Percentiles rank a stretch among this genome's conserved stretches.
phyloP scores from a whole-genome alignment of 352 stramenopile genomes.

The Phytophthora chlamydospora region DNA sequence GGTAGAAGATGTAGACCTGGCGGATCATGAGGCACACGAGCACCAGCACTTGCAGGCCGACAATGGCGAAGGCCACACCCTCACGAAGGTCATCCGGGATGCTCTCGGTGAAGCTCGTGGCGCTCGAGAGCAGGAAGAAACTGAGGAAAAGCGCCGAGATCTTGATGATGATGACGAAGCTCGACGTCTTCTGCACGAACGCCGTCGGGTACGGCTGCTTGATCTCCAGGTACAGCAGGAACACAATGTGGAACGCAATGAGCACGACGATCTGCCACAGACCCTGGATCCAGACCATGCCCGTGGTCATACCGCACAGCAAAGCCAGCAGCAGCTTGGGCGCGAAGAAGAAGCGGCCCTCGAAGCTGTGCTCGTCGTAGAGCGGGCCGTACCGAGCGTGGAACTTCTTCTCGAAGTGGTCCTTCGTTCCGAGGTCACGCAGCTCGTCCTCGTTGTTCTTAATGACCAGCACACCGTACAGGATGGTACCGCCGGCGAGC shows the following conservation, averaged over 20 bases:
- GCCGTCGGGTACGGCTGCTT: slow-evolving; percentile 82
- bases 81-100: slow-evolving; percentile 78
- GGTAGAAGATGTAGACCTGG: slow-evolving; percentile 89
- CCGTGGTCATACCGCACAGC: slow-evolving; percentile 79
- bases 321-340: slow-evolving; percentile 82
- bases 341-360: slow-evolving; percentile 88
- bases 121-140: slow-evolving; percentile 81
- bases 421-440: slow-evolving; percentile 78
- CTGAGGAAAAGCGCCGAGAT: slow-evolving; percentile 84
- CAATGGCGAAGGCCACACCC: slow-evolving; percentile 80
- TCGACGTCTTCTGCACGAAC: slow-evolving; percentile 88
- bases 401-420: slow-evolving; percentile 88
- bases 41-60: slow-evolving; percentile 83
- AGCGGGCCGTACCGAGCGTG: slow-evolving; percentile 79
- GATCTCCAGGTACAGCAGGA: slow-evolving; percentile 84
- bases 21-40: slow-evolving; percentile 83
- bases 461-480: slow-evolving; percentile 78
- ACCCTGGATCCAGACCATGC: slow-evolving; percentile 77
- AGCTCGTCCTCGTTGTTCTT: slow-evolving; percentile 82
- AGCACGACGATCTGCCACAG: slow-evolving; percentile 81
- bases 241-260: slow-evolving; percentile 77
- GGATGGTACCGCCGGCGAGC: slow-evolving; percentile 77
- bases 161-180: slow-evolving; percentile 91
- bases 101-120: slow-evolving; percentile 66
- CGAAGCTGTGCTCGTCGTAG: slow-evolving; percentile 90